These are phyloP conservation scores for Clitoria ternatea DNA, from an alignment of 306 rosid species.

Conservation along the genomic window DNA sequence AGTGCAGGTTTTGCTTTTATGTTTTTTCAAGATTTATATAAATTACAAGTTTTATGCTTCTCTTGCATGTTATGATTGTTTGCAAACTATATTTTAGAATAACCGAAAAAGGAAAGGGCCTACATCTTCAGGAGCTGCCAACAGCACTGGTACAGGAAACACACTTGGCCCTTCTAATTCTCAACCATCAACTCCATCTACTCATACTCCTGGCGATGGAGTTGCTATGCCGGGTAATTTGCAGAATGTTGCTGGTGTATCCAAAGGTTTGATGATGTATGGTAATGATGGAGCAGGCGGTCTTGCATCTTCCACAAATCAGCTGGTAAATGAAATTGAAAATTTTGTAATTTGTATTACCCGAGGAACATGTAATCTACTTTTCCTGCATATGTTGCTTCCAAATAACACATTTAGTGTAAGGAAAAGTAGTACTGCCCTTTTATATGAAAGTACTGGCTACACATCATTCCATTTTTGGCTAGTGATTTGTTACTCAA, in stretches of 20 bases:
- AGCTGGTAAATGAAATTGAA: conserved; percentile 57
- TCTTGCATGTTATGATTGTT: conserved; percentile 28
- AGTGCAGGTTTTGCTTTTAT: conserved; percentile 56
- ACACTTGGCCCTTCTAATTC: conserved; percentile 88
- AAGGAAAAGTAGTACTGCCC: background rate
- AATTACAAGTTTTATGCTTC: background rate
- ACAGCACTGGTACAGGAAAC: conserved; percentile 96
- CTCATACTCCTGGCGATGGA: conserved; percentile 91
- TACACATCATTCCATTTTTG: background rate
- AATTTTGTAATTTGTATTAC: conserved; percentile 18
- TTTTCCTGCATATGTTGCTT: background rate
- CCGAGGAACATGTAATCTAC: background rate
- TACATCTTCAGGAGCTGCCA: conserved; percentile 91
- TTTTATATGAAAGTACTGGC: background rate
- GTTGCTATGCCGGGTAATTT: conserved; percentile 60
- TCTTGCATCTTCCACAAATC: conserved; percentile 90
- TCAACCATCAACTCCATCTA: conserved; percentile 94
- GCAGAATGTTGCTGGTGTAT: conserved; percentile 64
- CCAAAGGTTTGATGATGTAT: conserved; percentile 68
- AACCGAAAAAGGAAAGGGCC: conserved; percentile 90
- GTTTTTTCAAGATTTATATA: background rate
- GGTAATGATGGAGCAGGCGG: conserved; percentile 76
- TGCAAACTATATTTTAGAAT: conserved; percentile 39
- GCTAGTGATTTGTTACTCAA: conserved; percentile 11
- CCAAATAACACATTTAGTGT: conserved; percentile 9